Conservation (phyloP, 495 filamentous ascomycete genomes). For the Daldinia loculata region DNA sequence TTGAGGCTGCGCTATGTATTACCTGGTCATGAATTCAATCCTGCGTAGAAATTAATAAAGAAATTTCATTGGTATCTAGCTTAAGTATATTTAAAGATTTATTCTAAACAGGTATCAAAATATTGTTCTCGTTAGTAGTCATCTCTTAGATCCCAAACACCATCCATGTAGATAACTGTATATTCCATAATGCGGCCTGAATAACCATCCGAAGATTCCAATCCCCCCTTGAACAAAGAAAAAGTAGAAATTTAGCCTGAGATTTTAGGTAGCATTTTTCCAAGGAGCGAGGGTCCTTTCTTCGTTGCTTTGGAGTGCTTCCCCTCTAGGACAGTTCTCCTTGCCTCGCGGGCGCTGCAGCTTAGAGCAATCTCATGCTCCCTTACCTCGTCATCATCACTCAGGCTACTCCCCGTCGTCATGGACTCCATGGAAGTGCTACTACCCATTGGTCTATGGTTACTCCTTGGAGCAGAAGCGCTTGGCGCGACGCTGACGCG, state of each 20-base stretch:
- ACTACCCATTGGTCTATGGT: constrained; percentile 30
- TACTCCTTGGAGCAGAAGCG: constrained; percentile 4
- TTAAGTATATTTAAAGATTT: background rate
- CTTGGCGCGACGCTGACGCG: constrained; percentile 33
- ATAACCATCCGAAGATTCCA: background rate
- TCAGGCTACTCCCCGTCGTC: constrained; percentile 48
- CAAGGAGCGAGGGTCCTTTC: constrained; percentile 17
- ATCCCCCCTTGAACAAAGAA: background rate
- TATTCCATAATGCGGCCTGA: background rate
- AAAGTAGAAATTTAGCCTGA: background rate
- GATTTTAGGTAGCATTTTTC: constrained; percentile 21
- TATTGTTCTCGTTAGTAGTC: background rate
- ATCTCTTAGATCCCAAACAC: background rate
- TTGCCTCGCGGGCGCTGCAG: background rate
- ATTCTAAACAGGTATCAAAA: background rate
- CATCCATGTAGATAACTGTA: background rate
- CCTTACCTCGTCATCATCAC: constrained; percentile 39
- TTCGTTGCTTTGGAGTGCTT: constrained; percentile 10
- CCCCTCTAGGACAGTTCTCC: background rate
- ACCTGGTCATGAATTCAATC: too few relatives aligned
- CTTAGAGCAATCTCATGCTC: constrained; percentile 21
- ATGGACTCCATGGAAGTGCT: constrained; percentile 47
- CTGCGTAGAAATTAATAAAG: background rate
- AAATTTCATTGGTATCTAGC: background rate
- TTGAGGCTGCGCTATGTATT: background rate